Percentiles rank a stretch among this genome's conserved stretches.
Evolutionary conservation across 2,329 filamentous ascomycete genomes (phyloP).

Genomic region (Diaporthe capsici): DNA sequence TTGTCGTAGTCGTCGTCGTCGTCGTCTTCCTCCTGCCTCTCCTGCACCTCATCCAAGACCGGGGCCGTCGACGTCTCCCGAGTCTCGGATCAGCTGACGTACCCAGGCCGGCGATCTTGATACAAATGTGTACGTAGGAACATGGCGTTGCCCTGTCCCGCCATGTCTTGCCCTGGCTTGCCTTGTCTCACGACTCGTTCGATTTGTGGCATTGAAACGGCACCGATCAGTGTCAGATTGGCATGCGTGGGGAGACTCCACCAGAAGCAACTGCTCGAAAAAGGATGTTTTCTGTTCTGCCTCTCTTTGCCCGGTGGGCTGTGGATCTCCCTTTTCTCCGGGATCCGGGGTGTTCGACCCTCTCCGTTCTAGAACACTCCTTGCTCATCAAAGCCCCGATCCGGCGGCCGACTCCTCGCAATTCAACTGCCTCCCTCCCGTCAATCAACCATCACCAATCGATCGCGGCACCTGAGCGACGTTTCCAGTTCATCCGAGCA

Average conservation of each 20-base stretch:
- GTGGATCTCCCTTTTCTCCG: conserved; percentile 28
- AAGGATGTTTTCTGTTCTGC: not conserved
- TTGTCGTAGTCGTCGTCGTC: not conserved
- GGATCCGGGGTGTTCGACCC: conserved; percentile 24
- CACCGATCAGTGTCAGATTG: conserved; percentile 29
- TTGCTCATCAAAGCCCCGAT: conserved; percentile 9
- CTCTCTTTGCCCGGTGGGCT: conserved; percentile 2
- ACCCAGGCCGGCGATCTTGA: conserved; percentile 18
- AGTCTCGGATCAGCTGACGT: conserved; percentile 23
- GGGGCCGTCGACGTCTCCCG: conserved; percentile 15
- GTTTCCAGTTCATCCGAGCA: conserved; percentile 29
- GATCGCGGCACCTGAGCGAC: conserved; percentile 13
- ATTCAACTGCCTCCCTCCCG: not conserved
- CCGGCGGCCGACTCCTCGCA: conserved; percentile 14
- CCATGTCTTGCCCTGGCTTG: conserved; percentile 14
- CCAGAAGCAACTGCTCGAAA: conserved; percentile 6
- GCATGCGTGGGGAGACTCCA: conserved; percentile 26
- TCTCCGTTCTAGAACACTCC: conserved; percentile 29
- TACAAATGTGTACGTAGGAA: conserved; percentile 7
- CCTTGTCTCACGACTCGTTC: conserved; percentile 27
- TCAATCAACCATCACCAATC: not conserved
- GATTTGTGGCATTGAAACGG: conserved; percentile 32
- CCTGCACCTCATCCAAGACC: not conserved
- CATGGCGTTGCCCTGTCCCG: conserved; percentile 21
- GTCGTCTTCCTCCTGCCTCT: too few species aligned